These are phyloP conservation scores for Eudorina sp. DNA, from an alignment of 139 green algal genomes.

Conservation along the genomic window DNA sequence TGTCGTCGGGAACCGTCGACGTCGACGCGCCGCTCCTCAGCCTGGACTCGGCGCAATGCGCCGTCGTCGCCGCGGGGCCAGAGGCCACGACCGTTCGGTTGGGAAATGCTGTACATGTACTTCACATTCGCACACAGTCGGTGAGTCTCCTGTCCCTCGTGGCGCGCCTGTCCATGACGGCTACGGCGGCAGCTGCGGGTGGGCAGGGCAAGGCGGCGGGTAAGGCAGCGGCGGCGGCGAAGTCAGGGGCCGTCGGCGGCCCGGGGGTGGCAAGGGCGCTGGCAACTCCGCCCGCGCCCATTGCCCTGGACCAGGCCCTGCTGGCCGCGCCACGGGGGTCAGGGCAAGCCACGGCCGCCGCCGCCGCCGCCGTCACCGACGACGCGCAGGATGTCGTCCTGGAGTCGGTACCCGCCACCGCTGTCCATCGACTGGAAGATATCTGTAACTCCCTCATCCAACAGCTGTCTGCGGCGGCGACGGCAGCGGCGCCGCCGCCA, in stretches of 20 bases:
- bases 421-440: slow-evolving; percentile 19
- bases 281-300: slow-evolving; percentile 4
- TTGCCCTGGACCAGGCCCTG: slow-evolving; percentile 10
- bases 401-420: slow-evolving; percentile 1
- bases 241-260: neutral
- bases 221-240: too few relatives aligned
- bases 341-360: neutral
- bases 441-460: slow-evolving; percentile 42
- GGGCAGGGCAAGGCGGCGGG: neutral
- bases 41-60: neutral
- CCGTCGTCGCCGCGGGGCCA: neutral
- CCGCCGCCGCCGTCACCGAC: neutral
- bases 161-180: slow-evolving; percentile 30
- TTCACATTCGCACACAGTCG: slow-evolving; percentile 17
- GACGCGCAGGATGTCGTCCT: slow-evolving; percentile 14
- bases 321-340: neutral
- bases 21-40: slow-evolving; percentile 40
- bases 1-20: slow-evolving; percentile 18
- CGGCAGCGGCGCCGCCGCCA: neutral
- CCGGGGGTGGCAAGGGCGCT: neutral
- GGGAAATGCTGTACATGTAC: neutral
- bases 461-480: neutral
- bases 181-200: neutral
- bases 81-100: slow-evolving; percentile 37
- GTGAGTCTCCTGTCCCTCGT: slow-evolving; percentile 50